These are phyloP conservation scores for Pseudonitzschia multistriata DNA, from an alignment of 108 stramenopile species.

Conservation along the genomic window DNA sequence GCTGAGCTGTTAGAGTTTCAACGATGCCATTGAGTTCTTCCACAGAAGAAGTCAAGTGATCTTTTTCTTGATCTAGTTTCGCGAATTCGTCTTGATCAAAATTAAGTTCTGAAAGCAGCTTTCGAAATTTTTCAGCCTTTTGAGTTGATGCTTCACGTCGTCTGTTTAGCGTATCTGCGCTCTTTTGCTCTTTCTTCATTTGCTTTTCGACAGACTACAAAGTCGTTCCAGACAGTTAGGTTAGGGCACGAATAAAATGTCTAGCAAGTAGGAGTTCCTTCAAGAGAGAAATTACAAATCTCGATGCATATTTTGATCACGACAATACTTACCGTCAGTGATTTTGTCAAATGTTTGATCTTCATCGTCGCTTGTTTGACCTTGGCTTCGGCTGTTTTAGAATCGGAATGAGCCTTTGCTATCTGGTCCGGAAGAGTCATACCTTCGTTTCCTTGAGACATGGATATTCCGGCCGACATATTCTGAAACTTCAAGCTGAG, in stretches of 20 bases:
- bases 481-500: slow-evolving; percentile 79
- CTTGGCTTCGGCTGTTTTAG: slow-evolving; percentile 87
- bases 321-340: slow-evolving; percentile 56
- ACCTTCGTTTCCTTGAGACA: slow-evolving; percentile 75
- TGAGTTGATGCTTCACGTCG: slow-evolving; percentile 49
- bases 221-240: background rate
- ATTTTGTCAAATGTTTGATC: slow-evolving; percentile 80
- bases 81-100: slow-evolving; percentile 66
- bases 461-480: slow-evolving; percentile 84
- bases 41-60: slow-evolving; percentile 54
- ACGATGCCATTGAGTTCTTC: slow-evolving; percentile 56
- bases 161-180: slow-evolving; percentile 54
- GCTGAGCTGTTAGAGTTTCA: slow-evolving; percentile 78
- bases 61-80: slow-evolving; percentile 65
- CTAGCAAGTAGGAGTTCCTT: background rate
- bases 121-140: slow-evolving; percentile 50
- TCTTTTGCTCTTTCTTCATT: slow-evolving; percentile 79
- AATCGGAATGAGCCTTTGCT: slow-evolving; percentile 78
- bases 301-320: background rate
- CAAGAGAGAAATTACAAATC: background rate
- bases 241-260: background rate
- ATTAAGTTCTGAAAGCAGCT: slow-evolving; percentile 40
- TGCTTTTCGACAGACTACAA: slow-evolving; percentile 77
- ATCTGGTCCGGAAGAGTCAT: slow-evolving; percentile 85
- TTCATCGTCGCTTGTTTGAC: slow-evolving; percentile 90